Evolutionary conservation across 805 yeast genomes (phyloP).

Genomic region (Ogataea nitratoaversa): DNA sequence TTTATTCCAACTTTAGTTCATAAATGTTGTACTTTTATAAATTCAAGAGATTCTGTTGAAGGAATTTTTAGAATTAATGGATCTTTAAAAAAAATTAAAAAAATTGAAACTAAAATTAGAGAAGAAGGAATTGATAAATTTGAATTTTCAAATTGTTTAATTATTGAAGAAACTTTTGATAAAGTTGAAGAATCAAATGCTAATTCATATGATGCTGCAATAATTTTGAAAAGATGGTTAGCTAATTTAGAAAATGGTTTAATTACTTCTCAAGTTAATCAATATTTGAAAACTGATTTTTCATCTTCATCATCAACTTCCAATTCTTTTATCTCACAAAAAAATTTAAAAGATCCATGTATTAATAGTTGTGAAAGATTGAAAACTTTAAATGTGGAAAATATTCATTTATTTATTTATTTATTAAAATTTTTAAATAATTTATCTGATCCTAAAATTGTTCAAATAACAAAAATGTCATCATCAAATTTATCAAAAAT

Average conservation of each 20-base stretch:
- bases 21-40: constrained; percentile 30
- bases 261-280: constrained; percentile 23
- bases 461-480: constrained; percentile 33
- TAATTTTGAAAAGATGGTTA: constrained; percentile 34
- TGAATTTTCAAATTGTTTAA: constrained; percentile 13
- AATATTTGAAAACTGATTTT: constrained; percentile 16
- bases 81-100: constrained; percentile 29
- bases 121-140: constrained; percentile 18
- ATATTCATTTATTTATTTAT: constrained; percentile 29
- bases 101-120: constrained; percentile 24
- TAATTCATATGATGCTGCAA: constrained; percentile 33
- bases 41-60: constrained; percentile 22
- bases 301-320: constrained; percentile 5
- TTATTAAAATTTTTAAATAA: constrained; percentile 25
- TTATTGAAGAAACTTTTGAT: constrained; percentile 12
- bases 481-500: constrained; percentile 34
- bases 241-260: constrained; percentile 28
- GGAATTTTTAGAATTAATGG: constrained; percentile 37
- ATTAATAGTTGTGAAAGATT: constrained; percentile 6
- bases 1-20: constrained; percentile 28
- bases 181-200: constrained; percentile 12
- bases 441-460: constrained; percentile 20
- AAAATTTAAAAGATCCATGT: constrained; percentile 1
- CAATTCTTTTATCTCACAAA: neutral
- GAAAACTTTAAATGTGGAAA: constrained; percentile 24